Evolutionary conservation across 2,329 filamentous ascomycete genomes (phyloP), one percentile per base, ranked within the genome.

Genomic region (Coniosporium tulheliwenetii): DNA sequence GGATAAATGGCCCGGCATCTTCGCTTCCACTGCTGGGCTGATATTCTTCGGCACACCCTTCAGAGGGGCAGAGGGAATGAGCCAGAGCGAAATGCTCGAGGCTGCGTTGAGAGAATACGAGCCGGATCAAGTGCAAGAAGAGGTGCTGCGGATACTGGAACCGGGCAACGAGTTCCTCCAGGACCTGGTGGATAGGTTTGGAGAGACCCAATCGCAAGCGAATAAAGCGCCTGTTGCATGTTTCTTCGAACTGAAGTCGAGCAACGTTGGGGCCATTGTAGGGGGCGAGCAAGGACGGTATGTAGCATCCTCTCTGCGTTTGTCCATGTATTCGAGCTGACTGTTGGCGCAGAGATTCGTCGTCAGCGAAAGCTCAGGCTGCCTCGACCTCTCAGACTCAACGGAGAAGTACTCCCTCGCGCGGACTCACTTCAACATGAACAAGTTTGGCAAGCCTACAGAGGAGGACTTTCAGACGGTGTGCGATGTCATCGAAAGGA

Each of bases 211-310:
- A 45, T 36, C 40, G 38, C 12, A 26, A n/a, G n/a, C n/a, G 19
- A 47, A 51, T 34, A 52, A 49, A 43, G 39, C 46, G 2, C 41
- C 38, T 38, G 39, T 54, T 38, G 47, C 43, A 12, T 48, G 49
- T 40, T 54, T 52, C 41, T 54, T 37, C 39, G 46, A 52, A 45
- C 46, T 51, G 8, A 51, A 50, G 43, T 38, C 45, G 2, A 50
- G 47, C 45, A 52, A 52, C 32, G 49, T 53, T 10, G 50, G 52
- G 14, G 49, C 38, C 41, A 50, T 54, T 39, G 49, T 54, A n/a
- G 52, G 51, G 7, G 43, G 44, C 39, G n/a, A 42, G 33, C 39
- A 44, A 47, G 36, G 50, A 14, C n/a, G 30, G 51, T 50, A 49
- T 29, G 43, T 46, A n/a, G n/a, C n/a, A n/a, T n/a, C n/a, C n/a